Percentiles rank a stretch among this genome's conserved stretches.
Evolutionary conservation across 1,284 basidiomycete species (phyloP).

Genomic region (Heterobasidion occidentale): DNA sequence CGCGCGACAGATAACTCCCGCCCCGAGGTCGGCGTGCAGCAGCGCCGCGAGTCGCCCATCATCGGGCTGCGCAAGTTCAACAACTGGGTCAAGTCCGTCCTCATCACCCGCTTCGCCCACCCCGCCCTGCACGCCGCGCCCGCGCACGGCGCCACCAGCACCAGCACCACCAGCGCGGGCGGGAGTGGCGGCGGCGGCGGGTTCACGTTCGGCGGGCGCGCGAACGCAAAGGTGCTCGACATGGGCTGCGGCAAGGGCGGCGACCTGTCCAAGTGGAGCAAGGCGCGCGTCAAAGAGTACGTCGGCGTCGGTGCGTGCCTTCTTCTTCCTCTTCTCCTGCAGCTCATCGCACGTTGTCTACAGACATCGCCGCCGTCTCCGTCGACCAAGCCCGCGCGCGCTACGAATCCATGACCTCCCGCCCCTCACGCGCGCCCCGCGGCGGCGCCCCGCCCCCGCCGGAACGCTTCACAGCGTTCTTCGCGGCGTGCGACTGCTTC

Average conservation of each 20-base stretch:
- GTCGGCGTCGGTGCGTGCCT: slow-evolving; percentile 70
- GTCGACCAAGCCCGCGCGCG: slow-evolving; percentile 84
- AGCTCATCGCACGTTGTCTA: slow-evolving; percentile 1
- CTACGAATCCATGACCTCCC: slow-evolving; percentile 23
- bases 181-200: slow-evolving; percentile 22
- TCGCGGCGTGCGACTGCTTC: slow-evolving; percentile 89
- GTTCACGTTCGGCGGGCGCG: slow-evolving; percentile 16
- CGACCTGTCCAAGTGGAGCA: slow-evolving; percentile 93
- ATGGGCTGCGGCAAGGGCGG: slow-evolving; percentile 98
- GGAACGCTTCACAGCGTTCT: slow-evolving; percentile 77
- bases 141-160: slow-evolving; percentile 6
- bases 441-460: too few relatives aligned
- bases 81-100: slow-evolving; percentile 97
- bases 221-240: slow-evolving; percentile 73
- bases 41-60: slow-evolving; percentile 89
- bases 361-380: slow-evolving; percentile 89
- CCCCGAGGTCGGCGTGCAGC: slow-evolving; percentile 82
- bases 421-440: slow-evolving; percentile 6
- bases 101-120: slow-evolving; percentile 83
- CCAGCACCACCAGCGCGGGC: slow-evolving; percentile 3
- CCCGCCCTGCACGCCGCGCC: slow-evolving; percentile 45
- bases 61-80: slow-evolving; percentile 97
- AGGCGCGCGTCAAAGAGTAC: slow-evolving; percentile 76
- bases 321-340: background rate
- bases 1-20: slow-evolving; percentile 74